Base-by-base conservation (phyloP, 768 basidiomycete species). In the Collybia nuda region DNA sequence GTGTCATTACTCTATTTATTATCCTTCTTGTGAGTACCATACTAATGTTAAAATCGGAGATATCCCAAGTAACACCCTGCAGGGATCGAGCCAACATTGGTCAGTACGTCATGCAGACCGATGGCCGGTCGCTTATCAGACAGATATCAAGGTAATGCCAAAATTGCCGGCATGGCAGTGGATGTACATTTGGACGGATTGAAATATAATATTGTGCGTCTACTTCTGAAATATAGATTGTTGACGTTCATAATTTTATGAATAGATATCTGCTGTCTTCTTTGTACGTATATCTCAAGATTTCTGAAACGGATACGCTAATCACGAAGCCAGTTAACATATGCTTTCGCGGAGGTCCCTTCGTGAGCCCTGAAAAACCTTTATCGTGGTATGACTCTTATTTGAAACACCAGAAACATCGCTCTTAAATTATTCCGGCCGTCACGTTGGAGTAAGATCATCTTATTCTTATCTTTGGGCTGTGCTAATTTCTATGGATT, bases 1-100 rank as follows among this genome's bases (percentile, higher is more conserved):
- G 68, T 77, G 32, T 75, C 74, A 5, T 49, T 76, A 32, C 57
- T 79, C 9, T 77, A 76, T 50, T 62, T 78, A 36, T 63, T 76
- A 44, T 77, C 74, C 6, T 78, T 77, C 56, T 58, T 78, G 73
- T 77, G 52, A 65, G 75, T 69, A 2, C 7, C 12, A 24, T 18
- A 23, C 43, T 11, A 19, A 2, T 21, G 21, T 48, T 38, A 11
- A 37, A 12, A 2, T 43, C 11, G 18, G 43, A 44, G 29, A 51
- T 5, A 32, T 9, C 32, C 12, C 6, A 32, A 5, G 14, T 32
- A 32, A 17, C 15, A n/a, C 15, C 38, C 32, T 8, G 29, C 38
- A 70, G 68, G 44, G 70, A 71, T 60, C 68, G 70, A 18, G 60
- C 65, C 21, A 71, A 71, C 47, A 66, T 71, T 44, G 70, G 67